These are phyloP conservation scores for Apiospora rasikravindrae DNA, from an alignment of 2,329 filamentous ascomycete genomes.

Conservation along the genomic window DNA sequence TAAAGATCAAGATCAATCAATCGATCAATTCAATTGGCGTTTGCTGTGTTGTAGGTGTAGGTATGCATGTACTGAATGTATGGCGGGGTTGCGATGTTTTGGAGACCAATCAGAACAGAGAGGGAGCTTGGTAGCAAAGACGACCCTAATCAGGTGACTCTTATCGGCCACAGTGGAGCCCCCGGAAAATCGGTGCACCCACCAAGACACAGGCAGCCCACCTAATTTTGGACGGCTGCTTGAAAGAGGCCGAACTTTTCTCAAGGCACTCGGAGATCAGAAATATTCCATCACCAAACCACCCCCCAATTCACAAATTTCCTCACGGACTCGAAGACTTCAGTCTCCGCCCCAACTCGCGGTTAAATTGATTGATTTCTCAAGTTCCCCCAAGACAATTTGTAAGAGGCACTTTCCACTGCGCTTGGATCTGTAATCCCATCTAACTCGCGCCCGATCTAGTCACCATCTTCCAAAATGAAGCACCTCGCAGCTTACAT, in stretches of 20 bases:
- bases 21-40: neutral
- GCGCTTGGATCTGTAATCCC: constrained; percentile 22
- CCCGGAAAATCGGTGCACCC: constrained; percentile 15
- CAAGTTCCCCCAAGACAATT: constrained; percentile 65
- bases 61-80: neutral
- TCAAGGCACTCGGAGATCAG: constrained; percentile 17
- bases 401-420: neutral
- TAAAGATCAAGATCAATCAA: too few species aligned
- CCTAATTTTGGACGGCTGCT: constrained; percentile 14
- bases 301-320: constrained; percentile 18
- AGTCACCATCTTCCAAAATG: constrained; percentile 71
- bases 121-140: neutral
- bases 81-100: neutral
- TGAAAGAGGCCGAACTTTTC: constrained; percentile 19
- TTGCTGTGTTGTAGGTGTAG: too few species aligned
- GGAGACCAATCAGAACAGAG: neutral
- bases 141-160: constrained; percentile 25
- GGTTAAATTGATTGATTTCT: constrained; percentile 99
- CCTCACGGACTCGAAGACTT: constrained; percentile 85
- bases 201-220: constrained; percentile 13
- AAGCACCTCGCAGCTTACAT: constrained; percentile 99
- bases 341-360: constrained; percentile 96
- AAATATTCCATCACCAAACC: constrained; percentile 18
- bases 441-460: constrained; percentile 22
- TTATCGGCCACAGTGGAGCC: constrained; percentile 2